Base-by-base conservation (phyloP, 2,329 filamentous ascomycete genomes). In the Colletotrichum zoysiae region DNA sequence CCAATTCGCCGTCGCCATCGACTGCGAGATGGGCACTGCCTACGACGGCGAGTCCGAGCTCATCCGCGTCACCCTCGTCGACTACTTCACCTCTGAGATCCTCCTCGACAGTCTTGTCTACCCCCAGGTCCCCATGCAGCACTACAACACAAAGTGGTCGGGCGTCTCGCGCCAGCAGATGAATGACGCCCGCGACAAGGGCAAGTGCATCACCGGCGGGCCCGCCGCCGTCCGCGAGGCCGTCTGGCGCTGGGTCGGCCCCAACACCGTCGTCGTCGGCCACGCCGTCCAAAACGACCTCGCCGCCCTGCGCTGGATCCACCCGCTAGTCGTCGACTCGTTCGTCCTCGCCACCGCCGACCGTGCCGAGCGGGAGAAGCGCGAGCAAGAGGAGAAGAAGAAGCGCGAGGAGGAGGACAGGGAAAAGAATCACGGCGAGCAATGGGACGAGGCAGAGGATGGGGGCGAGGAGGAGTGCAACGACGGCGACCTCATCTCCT, bases 21-120 rank as follows among this genome's bases (percentile, higher is more conserved):
- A 89, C 72, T 89, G 87, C 73, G 87, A 89, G 74, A 89, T 89
- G 86, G 87, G 87, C 20, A 82, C 80, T 0, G 79, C 84, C 1
- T 74, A 75, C 11, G 78, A 78, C 6, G 82, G 84, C 8, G 85
- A 89, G 12, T 77, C 78, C 0, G 86, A 89, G 72, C 78, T 89
- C 9, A 87, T 90, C 69, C 86, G 87, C 4, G 53, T 90, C 1
- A 85, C 84, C 0, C 76, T 84, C 2, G 75, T 89, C 35, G 87
- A 89, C 75, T 87, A 86, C 75, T 87, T 88, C 75, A 82, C 84
- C 0, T 81, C 82, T 3, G 75, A 82, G 18, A 75, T 85, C 14
- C 82, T 90, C 1, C 76, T 90, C 40, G 84, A 90, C 76, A 81
- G 78, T 7, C 80, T 89, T 1, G 86, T 89, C 3, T 83, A 78